Conservation (phyloP, 441 rosid species). For the Brassica balearica region DNA sequence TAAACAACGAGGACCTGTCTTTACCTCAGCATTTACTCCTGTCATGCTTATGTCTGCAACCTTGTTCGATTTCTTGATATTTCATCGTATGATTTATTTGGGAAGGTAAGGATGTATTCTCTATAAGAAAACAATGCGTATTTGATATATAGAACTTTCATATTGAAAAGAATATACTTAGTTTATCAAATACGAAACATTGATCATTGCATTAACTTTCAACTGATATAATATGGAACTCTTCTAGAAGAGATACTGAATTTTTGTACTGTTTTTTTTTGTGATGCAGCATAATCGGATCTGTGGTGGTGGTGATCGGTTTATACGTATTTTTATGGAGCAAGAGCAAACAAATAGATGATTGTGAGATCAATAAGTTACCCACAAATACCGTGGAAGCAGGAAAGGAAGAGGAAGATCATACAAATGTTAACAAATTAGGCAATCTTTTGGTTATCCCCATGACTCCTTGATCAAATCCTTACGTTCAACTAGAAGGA, state of each 20-base stretch:
- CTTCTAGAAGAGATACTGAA: background rate
- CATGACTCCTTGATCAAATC: slow-evolving; percentile 44
- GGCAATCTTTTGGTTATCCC: slow-evolving; percentile 42
- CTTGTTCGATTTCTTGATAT: slow-evolving; percentile 40
- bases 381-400: slow-evolving; percentile 36
- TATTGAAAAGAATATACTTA: background rate
- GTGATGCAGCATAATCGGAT: slow-evolving; percentile 51
- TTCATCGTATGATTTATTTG: slow-evolving; percentile 41
- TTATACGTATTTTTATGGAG: slow-evolving; percentile 61
- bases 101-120: slow-evolving; percentile 35
- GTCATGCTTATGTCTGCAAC: slow-evolving; percentile 43
- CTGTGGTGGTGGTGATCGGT: slow-evolving; percentile 52
- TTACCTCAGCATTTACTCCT: slow-evolving; percentile 42
- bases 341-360: slow-evolving; percentile 46
- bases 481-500: background rate
- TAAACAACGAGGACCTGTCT: slow-evolving; percentile 45
- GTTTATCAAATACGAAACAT: background rate
- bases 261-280: background rate
- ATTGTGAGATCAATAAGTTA: slow-evolving; percentile 24
- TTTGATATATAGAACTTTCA: background rate
- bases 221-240: background rate
- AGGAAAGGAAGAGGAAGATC: slow-evolving; percentile 36
- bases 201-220: background rate
- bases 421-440: slow-evolving; percentile 23
- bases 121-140: background rate